These are phyloP conservation scores for Lodderomyces pseudojiufengensis DNA, from an alignment of 1,139 yeast species.

Conservation along the genomic window DNA sequence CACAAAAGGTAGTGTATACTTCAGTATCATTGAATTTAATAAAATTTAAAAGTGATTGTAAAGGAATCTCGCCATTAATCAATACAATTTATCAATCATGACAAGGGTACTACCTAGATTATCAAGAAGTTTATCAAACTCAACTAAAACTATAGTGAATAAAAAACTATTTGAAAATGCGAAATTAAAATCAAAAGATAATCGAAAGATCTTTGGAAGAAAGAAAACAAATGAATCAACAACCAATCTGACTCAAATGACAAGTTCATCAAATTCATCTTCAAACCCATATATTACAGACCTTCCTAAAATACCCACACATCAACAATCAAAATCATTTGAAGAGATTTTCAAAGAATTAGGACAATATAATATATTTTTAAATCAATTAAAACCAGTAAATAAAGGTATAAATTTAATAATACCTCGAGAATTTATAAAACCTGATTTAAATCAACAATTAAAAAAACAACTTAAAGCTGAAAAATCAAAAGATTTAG, in stretches of 20 bases:
- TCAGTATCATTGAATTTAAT: neutral
- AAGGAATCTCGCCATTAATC: neutral
- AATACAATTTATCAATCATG: slow-evolving; percentile 1
- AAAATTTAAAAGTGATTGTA: too few relatives aligned
- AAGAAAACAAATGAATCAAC: slow-evolving; percentile 1
- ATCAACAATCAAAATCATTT: slow-evolving; percentile 4
- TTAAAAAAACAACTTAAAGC: slow-evolving; percentile 2
- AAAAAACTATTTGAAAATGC: slow-evolving; percentile 3
- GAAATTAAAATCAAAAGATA: slow-evolving; percentile 2
- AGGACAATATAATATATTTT: slow-evolving; percentile 6
- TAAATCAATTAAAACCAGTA: slow-evolving; percentile 4
- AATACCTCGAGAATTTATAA: slow-evolving; percentile 31
- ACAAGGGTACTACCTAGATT: neutral
- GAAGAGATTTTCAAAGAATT: slow-evolving; percentile 6
- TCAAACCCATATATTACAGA: slow-evolving; percentile 4
- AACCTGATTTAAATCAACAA: slow-evolving; percentile 9
- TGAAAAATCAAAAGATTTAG: slow-evolving; percentile 5
- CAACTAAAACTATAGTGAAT: slow-evolving; percentile 1
- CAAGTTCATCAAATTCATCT: neutral
- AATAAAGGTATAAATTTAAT: slow-evolving; percentile 21
- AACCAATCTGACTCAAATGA: too few relatives aligned
- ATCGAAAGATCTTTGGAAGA: slow-evolving; percentile 4
- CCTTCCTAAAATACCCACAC: slow-evolving; percentile 9
- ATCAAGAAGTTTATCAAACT: slow-evolving; percentile 3
- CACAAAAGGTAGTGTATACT: too few relatives aligned